Evolutionary conservation across 495 filamentous ascomycete genomes (phyloP).

Genomic region (Lepidopterella palustris): DNA sequence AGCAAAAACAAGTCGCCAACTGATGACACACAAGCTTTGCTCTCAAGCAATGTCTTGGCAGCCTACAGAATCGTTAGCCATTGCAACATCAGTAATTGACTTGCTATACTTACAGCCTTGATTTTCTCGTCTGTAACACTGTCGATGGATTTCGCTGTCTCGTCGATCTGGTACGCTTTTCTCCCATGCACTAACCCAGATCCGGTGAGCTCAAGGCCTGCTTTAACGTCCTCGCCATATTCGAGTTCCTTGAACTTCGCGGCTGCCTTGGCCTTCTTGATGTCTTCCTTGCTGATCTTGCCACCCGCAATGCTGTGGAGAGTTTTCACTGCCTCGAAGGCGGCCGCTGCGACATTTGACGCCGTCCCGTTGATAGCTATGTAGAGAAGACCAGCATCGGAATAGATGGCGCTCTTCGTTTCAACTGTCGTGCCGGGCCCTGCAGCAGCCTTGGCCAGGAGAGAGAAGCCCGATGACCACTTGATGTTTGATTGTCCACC

Average conservation of each 20-base stretch:
- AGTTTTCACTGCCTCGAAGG: constrained; percentile 61
- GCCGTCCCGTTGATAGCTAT: constrained; percentile 72
- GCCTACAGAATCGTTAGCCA: constrained; percentile 47
- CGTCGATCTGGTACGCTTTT: constrained; percentile 81
- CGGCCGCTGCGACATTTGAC: constrained; percentile 56
- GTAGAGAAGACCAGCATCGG: constrained; percentile 84
- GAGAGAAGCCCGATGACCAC: constrained; percentile 88
- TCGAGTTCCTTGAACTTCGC: constrained; percentile 93
- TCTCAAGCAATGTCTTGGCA: constrained; percentile 74
- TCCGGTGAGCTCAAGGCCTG: constrained; percentile 64
- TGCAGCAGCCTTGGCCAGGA: constrained; percentile 69
- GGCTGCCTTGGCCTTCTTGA: constrained; percentile 84
- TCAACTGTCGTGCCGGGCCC: constrained; percentile 58
- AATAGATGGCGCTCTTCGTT: constrained; percentile 78
- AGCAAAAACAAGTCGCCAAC: constrained; percentile 85
- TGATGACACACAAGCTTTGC: constrained; percentile 79
- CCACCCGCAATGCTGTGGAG: constrained; percentile 73
- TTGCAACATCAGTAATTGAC: constrained; percentile 26
- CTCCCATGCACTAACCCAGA: constrained; percentile 69
- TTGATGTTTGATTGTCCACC: constrained; percentile 89
- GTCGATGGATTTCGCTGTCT: constrained; percentile 71
- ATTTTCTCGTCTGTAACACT: constrained; percentile 76
- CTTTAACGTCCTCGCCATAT: constrained; percentile 63
- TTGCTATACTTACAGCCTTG: constrained; percentile 64
- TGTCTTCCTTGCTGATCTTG: constrained; percentile 68